Evolutionary conservation across 768 basidiomycete genomes (phyloP), one percentile per base, ranked within the genome.

Genomic region (Termitomyces sp.): DNA sequence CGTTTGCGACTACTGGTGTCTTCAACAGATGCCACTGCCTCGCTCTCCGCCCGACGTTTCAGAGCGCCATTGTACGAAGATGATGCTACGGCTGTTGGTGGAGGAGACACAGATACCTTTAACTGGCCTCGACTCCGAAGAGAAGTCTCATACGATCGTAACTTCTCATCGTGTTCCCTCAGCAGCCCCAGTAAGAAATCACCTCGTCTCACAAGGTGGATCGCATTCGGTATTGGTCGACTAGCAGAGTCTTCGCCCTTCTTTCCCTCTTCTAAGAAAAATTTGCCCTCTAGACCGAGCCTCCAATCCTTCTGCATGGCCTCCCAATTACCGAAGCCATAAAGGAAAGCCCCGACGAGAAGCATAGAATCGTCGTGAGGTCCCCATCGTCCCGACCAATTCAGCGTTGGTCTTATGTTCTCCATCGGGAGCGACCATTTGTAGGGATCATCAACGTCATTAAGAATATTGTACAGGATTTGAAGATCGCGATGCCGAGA

Each of bases 281-380:
- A 96, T 69, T 98, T 98, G 71, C 89, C 93, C 1, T 85, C 82
- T 15, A 99, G 79, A 2, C 86, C 85, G 13, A 99, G 85, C 59
- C 83, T 83, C 13, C 83, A 71, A 69, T 99, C 97, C 73, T 94
- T 92, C 56, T 85, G 83, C 80, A 98, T 98, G 26, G 83, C 81
- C 68, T 98, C 97, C 97, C 97, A 99, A 67, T 90, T 92, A 15
- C 95, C 96, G 68, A 98, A 96, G 20, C 97, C 97, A 64, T 98
- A 89, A 20, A 88, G 66, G 77, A 81, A 98, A 10, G 97, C 93
- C 36, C 97, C 97, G 48, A 98, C 88, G 37, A 99, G 82, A 18
- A 99, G 80, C 85, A 94, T 92, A 4, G 95, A 87, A 70, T 99
- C 97, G 63, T 98, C 94, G 60, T 86, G 83, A 33, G 88, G 84